phyloP scores from a whole-genome alignment of 495 filamentous ascomycete genomes.

The Penicillium daleae region DNA sequence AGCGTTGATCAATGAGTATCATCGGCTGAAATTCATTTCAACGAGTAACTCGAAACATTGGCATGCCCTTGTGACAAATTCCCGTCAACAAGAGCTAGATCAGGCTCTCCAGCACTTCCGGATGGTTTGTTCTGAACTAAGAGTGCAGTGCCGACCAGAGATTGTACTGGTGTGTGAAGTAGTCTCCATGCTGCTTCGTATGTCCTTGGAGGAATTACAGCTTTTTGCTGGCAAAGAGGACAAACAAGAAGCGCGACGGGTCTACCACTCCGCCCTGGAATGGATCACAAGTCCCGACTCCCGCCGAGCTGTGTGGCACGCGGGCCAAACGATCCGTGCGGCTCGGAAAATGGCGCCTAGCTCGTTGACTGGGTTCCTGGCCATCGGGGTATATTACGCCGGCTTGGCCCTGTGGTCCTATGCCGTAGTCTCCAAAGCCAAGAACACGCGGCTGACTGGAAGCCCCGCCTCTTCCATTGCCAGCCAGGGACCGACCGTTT shows the following conservation, averaged over 20 bases:
- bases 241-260: conserved; percentile 59
- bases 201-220: conserved; percentile 66
- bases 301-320: conserved; percentile 63
- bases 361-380: conserved; percentile 59
- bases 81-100: conserved; percentile 56
- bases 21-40: conserved; percentile 56
- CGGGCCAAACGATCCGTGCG: conserved; percentile 61
- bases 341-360: conserved; percentile 52
- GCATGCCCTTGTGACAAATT: conserved; percentile 52
- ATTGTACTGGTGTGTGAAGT: conserved; percentile 56
- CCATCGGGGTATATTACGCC: conserved; percentile 63
- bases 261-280: conserved; percentile 53
- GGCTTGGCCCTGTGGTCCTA: conserved; percentile 64
- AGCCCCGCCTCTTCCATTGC: conserved; percentile 14
- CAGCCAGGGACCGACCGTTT: conserved; percentile 34
- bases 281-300: conserved; percentile 58
- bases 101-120: conserved; percentile 48
- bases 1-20: conserved; percentile 61
- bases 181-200: conserved; percentile 61
- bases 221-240: conserved; percentile 66
- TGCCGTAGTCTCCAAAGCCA: conserved; percentile 49
- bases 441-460: conserved; percentile 26
- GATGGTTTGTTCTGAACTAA: conserved; percentile 38
- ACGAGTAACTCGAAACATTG: conserved; percentile 45
- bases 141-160: conserved; percentile 27